Percentiles rank a stretch among this genome's conserved stretches.
Evolutionary conservation across 768 basidiomycete genomes (phyloP).

Genomic region (Mycena kentingensis): DNA sequence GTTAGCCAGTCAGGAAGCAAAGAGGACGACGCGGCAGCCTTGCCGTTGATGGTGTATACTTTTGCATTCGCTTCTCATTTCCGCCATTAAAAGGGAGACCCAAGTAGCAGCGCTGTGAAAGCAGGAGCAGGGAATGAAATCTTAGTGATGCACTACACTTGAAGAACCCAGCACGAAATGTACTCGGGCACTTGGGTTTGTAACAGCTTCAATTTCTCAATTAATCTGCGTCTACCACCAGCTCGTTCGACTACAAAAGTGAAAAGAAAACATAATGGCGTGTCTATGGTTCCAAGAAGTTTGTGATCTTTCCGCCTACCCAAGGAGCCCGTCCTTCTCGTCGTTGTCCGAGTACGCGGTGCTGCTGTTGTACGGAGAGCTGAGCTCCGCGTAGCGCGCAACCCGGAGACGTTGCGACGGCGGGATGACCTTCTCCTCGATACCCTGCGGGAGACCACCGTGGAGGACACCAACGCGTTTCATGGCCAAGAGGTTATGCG

Average conservation of each 20-base stretch:
- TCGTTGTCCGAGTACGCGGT: conserved; percentile 52
- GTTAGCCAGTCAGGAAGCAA: conserved; percentile 95
- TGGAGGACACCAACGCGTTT: conserved; percentile 67
- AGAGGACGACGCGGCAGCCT: conserved; percentile 82
- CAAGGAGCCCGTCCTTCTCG: too few species aligned
- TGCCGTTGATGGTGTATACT: conserved; percentile 96
- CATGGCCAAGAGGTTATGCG: conserved; percentile 75
- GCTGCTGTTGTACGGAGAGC: conserved; percentile 54
- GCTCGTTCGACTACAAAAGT: too few species aligned
- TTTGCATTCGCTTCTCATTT: conserved; percentile 54
- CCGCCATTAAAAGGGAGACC: conserved; percentile 3
- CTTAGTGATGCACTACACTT: too few species aligned
- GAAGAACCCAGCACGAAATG: too few species aligned
- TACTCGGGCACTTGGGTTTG: too few species aligned
- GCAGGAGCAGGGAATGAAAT: too few species aligned
- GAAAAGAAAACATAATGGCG: too few species aligned
- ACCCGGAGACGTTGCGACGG: conserved; percentile 75
- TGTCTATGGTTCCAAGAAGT: too few species aligned
- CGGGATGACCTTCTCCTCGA: conserved; percentile 66
- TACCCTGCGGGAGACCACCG: conserved; percentile 58
- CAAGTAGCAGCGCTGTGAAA: too few species aligned
- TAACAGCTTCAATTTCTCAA: too few species aligned
- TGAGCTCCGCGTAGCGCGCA: conserved; percentile 61
- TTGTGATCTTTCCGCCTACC: too few species aligned
- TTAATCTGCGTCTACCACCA: too few species aligned